phyloP scores from a whole-genome alignment of 176 grass and related monocot genomes.

The Paspalum notatum region DNA sequence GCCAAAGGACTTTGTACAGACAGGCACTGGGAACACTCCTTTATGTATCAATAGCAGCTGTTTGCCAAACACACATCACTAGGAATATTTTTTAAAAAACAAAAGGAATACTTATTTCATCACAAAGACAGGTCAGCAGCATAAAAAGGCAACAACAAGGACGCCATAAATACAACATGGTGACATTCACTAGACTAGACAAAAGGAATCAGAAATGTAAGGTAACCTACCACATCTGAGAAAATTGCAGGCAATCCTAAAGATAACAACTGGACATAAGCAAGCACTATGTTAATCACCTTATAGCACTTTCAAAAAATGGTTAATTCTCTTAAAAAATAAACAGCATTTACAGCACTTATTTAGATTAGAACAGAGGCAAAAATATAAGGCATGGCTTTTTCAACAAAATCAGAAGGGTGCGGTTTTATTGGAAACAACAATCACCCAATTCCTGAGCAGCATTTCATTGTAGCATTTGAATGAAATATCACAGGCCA shows the following conservation, averaged over 20 bases:
- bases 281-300: too few species aligned
- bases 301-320: too few species aligned
- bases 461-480: background rate
- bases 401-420: background rate
- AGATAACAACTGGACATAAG: background rate
- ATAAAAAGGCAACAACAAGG: too few species aligned
- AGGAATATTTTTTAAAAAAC: background rate
- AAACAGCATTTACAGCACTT: background rate
- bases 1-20: background rate
- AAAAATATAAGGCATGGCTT: background rate
- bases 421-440: background rate
- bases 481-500: background rate
- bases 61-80: background rate
- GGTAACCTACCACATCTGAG: background rate
- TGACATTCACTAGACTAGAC: too few species aligned
- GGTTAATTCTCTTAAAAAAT: background rate
- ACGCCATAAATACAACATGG: too few species aligned
- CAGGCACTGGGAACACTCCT: background rate
- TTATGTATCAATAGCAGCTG: background rate
- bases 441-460: background rate
- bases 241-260: background rate
- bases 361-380: background rate
- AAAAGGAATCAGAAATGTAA: background rate
- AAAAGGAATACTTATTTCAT: too few species aligned
- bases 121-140: too few species aligned